Evolutionary conservation across 2,329 filamentous ascomycete species (phyloP).

Genomic region (Fusarium xyrophilum): DNA sequence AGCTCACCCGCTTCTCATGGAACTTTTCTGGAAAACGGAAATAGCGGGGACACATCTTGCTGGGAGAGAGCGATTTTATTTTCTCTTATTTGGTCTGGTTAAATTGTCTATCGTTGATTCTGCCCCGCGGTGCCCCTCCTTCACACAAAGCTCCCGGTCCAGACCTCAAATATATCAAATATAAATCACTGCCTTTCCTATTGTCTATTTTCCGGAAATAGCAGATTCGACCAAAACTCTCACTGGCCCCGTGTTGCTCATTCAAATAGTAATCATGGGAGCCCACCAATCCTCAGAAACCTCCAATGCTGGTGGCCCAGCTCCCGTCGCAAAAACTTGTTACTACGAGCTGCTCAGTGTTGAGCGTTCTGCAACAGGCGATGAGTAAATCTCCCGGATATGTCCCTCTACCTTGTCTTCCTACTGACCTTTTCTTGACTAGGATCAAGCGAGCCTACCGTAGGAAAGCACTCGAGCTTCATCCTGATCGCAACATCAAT

Average conservation of each 20-base stretch:
- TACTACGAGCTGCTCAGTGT: slow-evolving; percentile 87
- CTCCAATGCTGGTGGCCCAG: slow-evolving; percentile 45
- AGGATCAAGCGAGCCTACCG: slow-evolving; percentile 95
- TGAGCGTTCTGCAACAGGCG: slow-evolving; percentile 74
- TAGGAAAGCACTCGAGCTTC: slow-evolving; percentile 87
- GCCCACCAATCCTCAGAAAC: slow-evolving; percentile 61
- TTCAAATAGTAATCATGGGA: slow-evolving; percentile 52
- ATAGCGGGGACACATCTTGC: neutral
- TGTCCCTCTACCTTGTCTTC: neutral
- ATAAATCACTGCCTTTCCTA: neutral
- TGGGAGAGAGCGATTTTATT: slow-evolving; percentile 7
- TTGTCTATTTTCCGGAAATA: neutral
- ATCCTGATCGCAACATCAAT: slow-evolving; percentile 92
- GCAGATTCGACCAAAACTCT: neutral
- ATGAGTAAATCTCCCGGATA: slow-evolving; percentile 66
- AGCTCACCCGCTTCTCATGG: slow-evolving; percentile 17
- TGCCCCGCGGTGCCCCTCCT: slow-evolving; percentile 36
- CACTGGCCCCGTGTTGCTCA: neutral
- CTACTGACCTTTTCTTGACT: neutral
- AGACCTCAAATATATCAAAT: neutral
- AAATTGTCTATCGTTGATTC: slow-evolving; percentile 2
- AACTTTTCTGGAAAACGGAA: slow-evolving; percentile 11
- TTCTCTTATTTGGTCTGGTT: neutral
- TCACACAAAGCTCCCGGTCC: slow-evolving; percentile 2
- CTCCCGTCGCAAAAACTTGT: slow-evolving; percentile 67